These are phyloP conservation scores for Closterium sp. DNA, from an alignment of 139 green algal genomes.

Conservation along the genomic window DNA sequence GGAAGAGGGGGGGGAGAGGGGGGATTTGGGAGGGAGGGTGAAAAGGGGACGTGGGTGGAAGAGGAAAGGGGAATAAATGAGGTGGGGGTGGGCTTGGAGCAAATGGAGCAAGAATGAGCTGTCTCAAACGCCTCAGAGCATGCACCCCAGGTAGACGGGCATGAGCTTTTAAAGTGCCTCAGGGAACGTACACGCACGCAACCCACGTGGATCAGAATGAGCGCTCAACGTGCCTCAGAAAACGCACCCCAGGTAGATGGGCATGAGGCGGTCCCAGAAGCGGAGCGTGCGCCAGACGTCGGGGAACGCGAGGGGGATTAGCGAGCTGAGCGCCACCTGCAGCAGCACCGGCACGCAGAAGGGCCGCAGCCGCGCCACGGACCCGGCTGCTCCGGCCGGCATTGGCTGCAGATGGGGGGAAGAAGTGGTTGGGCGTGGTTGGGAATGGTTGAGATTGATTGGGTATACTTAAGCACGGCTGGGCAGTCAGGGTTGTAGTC, in stretches of 20 bases:
- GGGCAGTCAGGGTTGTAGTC: no score
- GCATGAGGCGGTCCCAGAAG: slow-evolving; percentile 38
- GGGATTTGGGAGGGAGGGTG: no score
- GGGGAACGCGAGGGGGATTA: slow-evolving; percentile 16
- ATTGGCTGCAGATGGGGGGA: not conserved
- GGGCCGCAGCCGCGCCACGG: not conserved
- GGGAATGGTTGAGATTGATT: no score
- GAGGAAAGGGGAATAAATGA: no score
- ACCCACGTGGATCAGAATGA: no score
- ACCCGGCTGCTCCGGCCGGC: not conserved
- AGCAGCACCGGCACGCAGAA: not conserved
- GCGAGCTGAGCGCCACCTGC: not conserved
- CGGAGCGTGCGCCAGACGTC: slow-evolving; percentile 44
- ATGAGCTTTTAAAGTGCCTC: not conserved
- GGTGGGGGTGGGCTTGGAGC: no score
- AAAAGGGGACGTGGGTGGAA: no score
- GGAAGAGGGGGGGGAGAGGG: no score
- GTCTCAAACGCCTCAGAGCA: not conserved
- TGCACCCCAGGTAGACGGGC: not conserved
- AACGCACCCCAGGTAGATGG: slow-evolving; percentile 37
- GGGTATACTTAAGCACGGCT: no score
- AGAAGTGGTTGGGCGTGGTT: no score
- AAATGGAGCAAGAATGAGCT: no score
- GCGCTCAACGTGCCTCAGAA: not conserved
- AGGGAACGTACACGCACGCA: not conserved